Percentiles rank a stretch among this genome's conserved stretches.
Evolutionary conservation across 1,284 basidiomycete species (phyloP).

Genomic region (Phenoliferia sp.): DNA sequence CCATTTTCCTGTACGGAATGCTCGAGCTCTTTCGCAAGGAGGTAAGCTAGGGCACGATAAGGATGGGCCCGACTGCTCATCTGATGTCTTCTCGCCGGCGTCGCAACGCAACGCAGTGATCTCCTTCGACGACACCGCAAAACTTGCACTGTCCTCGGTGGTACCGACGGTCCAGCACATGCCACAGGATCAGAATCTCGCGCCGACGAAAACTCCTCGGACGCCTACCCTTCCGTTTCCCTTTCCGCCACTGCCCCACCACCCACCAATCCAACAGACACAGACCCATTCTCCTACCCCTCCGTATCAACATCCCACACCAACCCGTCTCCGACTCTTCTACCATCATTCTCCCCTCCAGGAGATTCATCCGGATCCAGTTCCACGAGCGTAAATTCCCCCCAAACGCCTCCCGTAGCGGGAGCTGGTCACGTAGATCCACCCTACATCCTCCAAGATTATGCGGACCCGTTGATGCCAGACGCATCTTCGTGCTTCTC

Average conservation of each 20-base stretch:
- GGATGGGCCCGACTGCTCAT: not conserved
- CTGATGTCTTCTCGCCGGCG: not conserved
- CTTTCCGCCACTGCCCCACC: not conserved
- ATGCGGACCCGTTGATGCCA: not conserved
- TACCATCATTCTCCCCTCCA: not conserved
- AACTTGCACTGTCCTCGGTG: constrained; percentile 14
- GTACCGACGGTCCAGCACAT: not conserved
- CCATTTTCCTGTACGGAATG: not conserved
- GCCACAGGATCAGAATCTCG: not conserved
- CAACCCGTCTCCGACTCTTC: not conserved
- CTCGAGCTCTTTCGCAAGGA: not conserved
- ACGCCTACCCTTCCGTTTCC: not conserved
- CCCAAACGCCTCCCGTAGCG: too few species aligned
- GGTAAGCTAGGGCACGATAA: not conserved
- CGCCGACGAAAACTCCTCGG: not conserved
- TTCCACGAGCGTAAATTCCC: not conserved
- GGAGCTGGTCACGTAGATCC: too few species aligned
- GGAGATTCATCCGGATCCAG: not conserved
- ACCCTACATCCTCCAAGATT: not conserved
- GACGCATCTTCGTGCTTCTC: not conserved
- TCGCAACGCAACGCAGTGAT: constrained; percentile 8
- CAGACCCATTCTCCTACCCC: not conserved
- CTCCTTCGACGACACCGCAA: constrained; percentile 22
- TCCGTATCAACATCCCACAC: not conserved
- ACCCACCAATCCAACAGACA: not conserved